Evolutionary conservation across 305 asterid genomes (phyloP).

Genomic region (Coffea humblotiana): DNA sequence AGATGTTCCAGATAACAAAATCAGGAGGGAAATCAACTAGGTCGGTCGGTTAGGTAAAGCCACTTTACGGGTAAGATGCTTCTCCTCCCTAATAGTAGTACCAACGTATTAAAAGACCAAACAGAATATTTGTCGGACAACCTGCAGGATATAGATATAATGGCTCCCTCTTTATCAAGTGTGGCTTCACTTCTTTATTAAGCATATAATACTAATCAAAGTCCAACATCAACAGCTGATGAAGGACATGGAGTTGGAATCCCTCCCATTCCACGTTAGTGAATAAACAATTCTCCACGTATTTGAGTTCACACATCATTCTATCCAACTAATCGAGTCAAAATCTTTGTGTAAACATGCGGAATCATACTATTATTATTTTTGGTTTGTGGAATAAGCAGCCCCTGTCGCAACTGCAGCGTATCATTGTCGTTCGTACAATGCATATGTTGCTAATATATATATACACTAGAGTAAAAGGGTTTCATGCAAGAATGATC

Average conservation of each 20-base stretch:
- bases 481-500: background rate
- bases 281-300: background rate
- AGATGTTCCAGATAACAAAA: background rate
- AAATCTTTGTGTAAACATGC: slow-evolving; percentile 14
- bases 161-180: background rate
- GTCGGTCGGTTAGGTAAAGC: slow-evolving; percentile 36
- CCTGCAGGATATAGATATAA: background rate
- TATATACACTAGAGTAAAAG: no score
- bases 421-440: slow-evolving; percentile 4
- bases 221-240: slow-evolving; percentile 17
- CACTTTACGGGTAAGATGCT: slow-evolving; percentile 10
- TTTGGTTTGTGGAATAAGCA: slow-evolving; percentile 5
- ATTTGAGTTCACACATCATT: background rate
- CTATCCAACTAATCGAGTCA: slow-evolving; percentile 19
- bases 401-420: background rate
- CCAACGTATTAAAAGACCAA: slow-evolving; percentile 15
- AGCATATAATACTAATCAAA: background rate
- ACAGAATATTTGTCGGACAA: slow-evolving; percentile 35
- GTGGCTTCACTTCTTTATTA: background rate
- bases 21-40: slow-evolving; percentile 15
- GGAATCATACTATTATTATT: background rate
- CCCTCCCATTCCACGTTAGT: background rate
- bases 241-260: background rate
- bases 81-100: background rate
- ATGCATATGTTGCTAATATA: background rate